Evolutionary conservation across 2,329 filamentous ascomycete genomes (phyloP), one percentile per base, ranked within the genome.

Genomic region (Bipolaris bicolor): DNA sequence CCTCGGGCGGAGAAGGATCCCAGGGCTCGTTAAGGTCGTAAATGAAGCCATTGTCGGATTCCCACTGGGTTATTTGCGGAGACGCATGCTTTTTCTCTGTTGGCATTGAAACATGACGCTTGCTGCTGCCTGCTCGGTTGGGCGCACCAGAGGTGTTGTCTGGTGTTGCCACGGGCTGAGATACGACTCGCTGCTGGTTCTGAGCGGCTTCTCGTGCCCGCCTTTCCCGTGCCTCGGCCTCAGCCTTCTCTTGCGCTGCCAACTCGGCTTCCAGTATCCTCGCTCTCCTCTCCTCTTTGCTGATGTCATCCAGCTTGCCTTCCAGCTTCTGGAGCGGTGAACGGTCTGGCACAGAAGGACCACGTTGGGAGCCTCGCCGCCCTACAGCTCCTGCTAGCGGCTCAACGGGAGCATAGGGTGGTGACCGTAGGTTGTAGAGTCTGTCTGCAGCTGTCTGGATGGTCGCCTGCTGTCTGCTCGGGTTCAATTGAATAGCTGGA

Each of bases 271-370:
- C 90, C 72, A 92, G 86, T 4, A 94, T 87, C 45, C 91, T 85
- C 7, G 92, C 92, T 63, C 94, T 86, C 76, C 96, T 96, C 77
- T 97, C 93, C 78, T 97, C 93, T 76, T 97, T 98, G 75, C 90
- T 97, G 76, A 97, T 94, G 78, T 90, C 92, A 76, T 90, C 90
- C 70, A 98, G 84, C 69, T 91, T 95, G 71, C 91, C 86, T 80
- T 99, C 94, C 65, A 99, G 85, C 80, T 89, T 95, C 77, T 99
- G 94, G 50, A 99, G 83, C 50, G 96, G 95, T 62, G 94, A 98
- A 69, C 90, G 87, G 74, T 96, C 90, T 55, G 89, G 84, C 70
- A 94, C 90, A 78, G 90, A 86, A 53, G 83, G 81, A 70, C 61
- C 68, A 34, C 70, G 72, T 55, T 67, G 64, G 11, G 66, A 65